phyloP scores from a whole-genome alignment of 148 eudicot genomes.

The Cornus kousa region DNA sequence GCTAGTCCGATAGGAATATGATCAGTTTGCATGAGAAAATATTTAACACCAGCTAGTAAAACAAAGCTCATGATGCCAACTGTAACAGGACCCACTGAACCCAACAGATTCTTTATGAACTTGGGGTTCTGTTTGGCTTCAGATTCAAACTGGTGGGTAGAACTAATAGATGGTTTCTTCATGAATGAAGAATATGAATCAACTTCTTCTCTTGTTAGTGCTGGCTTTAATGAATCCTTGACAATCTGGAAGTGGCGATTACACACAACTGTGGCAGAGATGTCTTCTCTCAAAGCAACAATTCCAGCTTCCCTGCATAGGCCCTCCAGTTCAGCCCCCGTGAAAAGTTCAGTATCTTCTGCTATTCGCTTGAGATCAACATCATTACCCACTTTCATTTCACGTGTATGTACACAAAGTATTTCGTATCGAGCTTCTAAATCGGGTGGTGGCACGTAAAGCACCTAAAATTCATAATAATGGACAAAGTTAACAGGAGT shows the following conservation, averaged over 20 bases:
- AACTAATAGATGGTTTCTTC: conserved; percentile 36
- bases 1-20: conserved; percentile 11
- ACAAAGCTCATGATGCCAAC: conserved; percentile 37
- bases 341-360: conserved; percentile 75
- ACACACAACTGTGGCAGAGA: conserved; percentile 62
- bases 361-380: conserved; percentile 75
- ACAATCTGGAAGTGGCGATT: conserved; percentile 65
- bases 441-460: conserved; percentile 96
- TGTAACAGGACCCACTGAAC: conserved; percentile 27
- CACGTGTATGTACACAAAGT: conserved; percentile 75
- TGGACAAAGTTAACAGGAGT: conserved; percentile 2
- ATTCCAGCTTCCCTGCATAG: conserved; percentile 88
- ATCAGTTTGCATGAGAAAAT: conserved; percentile 20
- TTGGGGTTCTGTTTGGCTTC: conserved; percentile 12
- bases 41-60: conserved; percentile 36
- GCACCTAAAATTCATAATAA: conserved; percentile 48
- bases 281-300: conserved; percentile 87
- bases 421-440: conserved; percentile 77
- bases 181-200: conserved; percentile 52
- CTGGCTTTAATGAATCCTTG: conserved; percentile 56
- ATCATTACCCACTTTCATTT: conserved; percentile 61
- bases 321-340: conserved; percentile 91
- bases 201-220: conserved; percentile 50
- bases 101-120: conserved; percentile 12
- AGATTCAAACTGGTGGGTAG: conserved; percentile 17